phyloP scores from a whole-genome alignment of 169 alveolate species.

The Miamiensis avidus region DNA sequence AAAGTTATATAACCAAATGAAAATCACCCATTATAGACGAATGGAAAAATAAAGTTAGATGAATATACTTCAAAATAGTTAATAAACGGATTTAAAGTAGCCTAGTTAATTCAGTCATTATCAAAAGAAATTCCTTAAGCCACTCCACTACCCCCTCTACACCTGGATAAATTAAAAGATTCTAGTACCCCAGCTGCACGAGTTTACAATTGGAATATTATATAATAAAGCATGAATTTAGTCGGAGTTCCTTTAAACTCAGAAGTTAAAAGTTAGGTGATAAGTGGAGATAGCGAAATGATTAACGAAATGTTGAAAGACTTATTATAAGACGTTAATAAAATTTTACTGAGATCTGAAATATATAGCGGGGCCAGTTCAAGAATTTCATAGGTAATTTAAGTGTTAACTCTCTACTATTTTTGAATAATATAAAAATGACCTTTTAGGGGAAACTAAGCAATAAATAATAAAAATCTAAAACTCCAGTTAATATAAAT shows the following conservation, averaged over 20 bases:
- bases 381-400: neutral
- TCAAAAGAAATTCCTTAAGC: neutral
- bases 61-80: neutral
- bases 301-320: conserved; percentile 47
- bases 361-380: conserved; percentile 29
- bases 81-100: neutral
- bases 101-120: neutral
- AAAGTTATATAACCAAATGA: neutral
- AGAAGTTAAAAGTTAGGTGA: conserved; percentile 43
- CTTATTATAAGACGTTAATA: conserved; percentile 34
- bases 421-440: neutral
- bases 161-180: conserved; percentile 37
- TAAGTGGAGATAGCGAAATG: conserved; percentile 50
- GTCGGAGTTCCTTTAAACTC: conserved; percentile 36
- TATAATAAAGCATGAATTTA: conserved; percentile 38
- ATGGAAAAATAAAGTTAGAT: neutral
- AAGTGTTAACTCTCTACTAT: neutral
- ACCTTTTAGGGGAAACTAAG: neutral
- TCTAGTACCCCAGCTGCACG: conserved; percentile 34
- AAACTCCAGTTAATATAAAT: neutral
- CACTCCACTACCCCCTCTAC: neutral
- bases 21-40: neutral
- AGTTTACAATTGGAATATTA: conserved; percentile 47
- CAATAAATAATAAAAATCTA: neutral
- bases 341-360: conserved; percentile 15